A percentile compares a stretch with the other conserved stretches of the same genome.
Evolutionary conservation across 345 rosid genomes (phyloP).

Genomic region (Salix brachista): DNA sequence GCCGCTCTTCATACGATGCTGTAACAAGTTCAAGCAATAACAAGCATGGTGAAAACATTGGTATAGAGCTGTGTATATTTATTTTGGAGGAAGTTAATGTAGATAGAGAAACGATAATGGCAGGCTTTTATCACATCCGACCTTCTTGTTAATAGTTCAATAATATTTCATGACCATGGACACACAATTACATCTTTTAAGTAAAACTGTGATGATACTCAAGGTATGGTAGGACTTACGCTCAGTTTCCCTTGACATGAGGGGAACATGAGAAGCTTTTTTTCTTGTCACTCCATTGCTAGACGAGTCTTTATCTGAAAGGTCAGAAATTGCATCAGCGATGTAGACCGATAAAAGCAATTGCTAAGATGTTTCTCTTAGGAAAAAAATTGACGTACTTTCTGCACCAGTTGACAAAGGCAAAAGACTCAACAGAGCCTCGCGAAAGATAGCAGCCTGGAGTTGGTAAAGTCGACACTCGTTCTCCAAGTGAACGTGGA

Average conservation of each 20-base stretch:
- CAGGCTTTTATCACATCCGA: not conserved
- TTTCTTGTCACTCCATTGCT: slow-evolving; percentile 34
- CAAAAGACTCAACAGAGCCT: slow-evolving; percentile 53
- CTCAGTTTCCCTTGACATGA: slow-evolving; percentile 75
- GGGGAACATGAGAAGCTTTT: slow-evolving; percentile 55
- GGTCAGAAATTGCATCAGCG: slow-evolving; percentile 6
- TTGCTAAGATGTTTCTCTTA: not conserved
- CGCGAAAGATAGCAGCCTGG: slow-evolving; percentile 68
- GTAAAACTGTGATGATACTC: not conserved
- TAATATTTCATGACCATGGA: not conserved
- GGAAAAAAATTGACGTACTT: slow-evolving; percentile 1
- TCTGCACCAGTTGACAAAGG: slow-evolving; percentile 41
- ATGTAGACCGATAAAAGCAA: slow-evolving; percentile 6
- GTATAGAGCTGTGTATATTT: not conserved
- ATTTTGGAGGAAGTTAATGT: not conserved
- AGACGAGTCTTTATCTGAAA: slow-evolving; percentile 38
- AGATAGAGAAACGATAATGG: not conserved
- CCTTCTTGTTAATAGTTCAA: not conserved
- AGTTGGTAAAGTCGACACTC: slow-evolving; percentile 53
- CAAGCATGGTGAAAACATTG: not conserved
- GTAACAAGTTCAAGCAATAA: slow-evolving; percentile 10
- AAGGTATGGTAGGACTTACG: slow-evolving; percentile 47
- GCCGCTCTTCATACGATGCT: slow-evolving; percentile 86
- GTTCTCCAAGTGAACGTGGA: slow-evolving; percentile 58
- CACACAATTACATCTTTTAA: not conserved